Evolutionary conservation across 202 grass and related monocot species (phyloP), one percentile per base, ranked within the genome.

Genomic region (Musa balbisiana): DNA sequence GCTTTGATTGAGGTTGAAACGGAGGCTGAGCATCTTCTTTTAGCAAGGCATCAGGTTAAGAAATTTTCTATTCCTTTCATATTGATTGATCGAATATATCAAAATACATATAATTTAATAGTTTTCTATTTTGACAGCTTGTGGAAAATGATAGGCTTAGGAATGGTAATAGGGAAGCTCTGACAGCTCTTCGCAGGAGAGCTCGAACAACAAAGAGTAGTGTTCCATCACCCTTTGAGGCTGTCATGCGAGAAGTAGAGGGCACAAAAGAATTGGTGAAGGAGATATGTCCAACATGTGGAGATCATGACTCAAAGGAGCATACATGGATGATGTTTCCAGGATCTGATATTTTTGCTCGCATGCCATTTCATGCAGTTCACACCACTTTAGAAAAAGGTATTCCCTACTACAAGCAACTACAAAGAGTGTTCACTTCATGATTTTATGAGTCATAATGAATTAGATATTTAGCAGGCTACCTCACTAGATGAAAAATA

Each of bases 291-390:
- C 72, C 82, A 1, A 92, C 33, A 43, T 97, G 87, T 80, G 93
- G 90, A 73, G 75, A 81, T 49, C 84, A 97, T 14, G 65, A 91
- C 59, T 64, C 86, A 33, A 92, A 87, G 80, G 87, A 97, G 77
- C 73, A 84, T 72, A 92, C 86, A 29, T 97, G 93, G 93, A 67
- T 92, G 83, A 89, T 87, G 85, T 97, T 91, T 89, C 84, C 87
- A 55, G 86, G 93, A 74, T 91, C 88, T 60, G 93, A 97, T 83
- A 88, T 91, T 67, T 97, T 97, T 89, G 84, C 80, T 51, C 78
- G 80, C 52, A 80, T 91, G 75, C 93, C 90, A 20, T 97, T 97
- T 91, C 93, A 97, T 84, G 93, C 87, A 49, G 76, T 84, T 53
- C 93, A 92, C 54, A 80, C 88, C 43, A 79, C 88, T 85, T 73